Percentiles rank a stretch among this genome's conserved stretches.
Evolutionary conservation across 2,329 filamentous ascomycete species (phyloP).

Genomic region (Fusarium protoensiforme): DNA sequence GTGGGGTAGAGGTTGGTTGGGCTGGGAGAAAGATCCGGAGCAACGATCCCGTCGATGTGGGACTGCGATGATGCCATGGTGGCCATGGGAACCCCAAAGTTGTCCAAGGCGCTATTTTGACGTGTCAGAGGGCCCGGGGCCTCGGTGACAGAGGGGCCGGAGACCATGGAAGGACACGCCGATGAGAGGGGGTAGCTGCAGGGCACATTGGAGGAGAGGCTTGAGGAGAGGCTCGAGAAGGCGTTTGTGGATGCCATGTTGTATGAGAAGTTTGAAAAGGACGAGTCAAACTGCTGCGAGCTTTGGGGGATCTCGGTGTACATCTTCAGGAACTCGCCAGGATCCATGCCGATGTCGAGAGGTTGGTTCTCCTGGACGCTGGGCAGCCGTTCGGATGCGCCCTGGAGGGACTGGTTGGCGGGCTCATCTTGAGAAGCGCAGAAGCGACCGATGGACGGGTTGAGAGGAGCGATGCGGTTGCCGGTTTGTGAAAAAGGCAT

Average conservation of each 20-base stretch:
- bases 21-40: slow-evolving; percentile 22
- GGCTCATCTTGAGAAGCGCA: slow-evolving; percentile 48
- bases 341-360: slow-evolving; percentile 51
- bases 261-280: slow-evolving; percentile 20
- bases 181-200: slow-evolving; percentile 47
- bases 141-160: slow-evolving; percentile 53
- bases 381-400: slow-evolving; percentile 44
- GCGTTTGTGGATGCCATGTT: slow-evolving; percentile 31
- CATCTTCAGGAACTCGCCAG: slow-evolving; percentile 52
- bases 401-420: slow-evolving; percentile 38
- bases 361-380: slow-evolving; percentile 50
- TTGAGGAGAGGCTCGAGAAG: slow-evolving; percentile 15
- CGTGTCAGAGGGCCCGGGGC: slow-evolving; percentile 54
- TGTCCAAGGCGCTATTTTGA: slow-evolving; percentile 54
- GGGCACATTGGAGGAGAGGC: slow-evolving; percentile 30
- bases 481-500: slow-evolving; percentile 52
- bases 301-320: slow-evolving; percentile 33
- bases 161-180: slow-evolving; percentile 56
- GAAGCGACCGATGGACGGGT: slow-evolving; percentile 44
- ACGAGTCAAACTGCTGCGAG: slow-evolving; percentile 37
- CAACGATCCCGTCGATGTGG: slow-evolving; percentile 40
- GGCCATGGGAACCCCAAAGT: slow-evolving; percentile 49
- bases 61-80: slow-evolving; percentile 53
- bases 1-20: slow-evolving; percentile 32
- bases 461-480: slow-evolving; percentile 47